A percentile compares a stretch with the other conserved stretches of the same genome.
Conservation (phyloP, 176 grass and related monocot species). For the sorghum (Sorghum bicolor) region DNA sequence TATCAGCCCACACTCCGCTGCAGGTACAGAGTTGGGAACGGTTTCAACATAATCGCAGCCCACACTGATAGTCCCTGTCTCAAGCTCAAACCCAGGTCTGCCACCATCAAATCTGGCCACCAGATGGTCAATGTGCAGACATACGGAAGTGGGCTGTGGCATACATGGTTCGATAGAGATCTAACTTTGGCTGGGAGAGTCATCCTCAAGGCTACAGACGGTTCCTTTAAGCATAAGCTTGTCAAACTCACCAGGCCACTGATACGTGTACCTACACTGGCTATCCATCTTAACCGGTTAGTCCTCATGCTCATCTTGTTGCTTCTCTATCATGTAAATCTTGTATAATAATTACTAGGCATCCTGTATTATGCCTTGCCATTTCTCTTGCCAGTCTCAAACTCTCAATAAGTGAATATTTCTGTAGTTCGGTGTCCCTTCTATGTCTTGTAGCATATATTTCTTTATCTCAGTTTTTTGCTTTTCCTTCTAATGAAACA, state of each 20-base stretch:
- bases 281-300: conserved; percentile 99
- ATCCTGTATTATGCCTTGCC: background rate
- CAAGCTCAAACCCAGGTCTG: conserved; percentile 87
- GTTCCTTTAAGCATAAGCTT: conserved; percentile 75
- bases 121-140: conserved; percentile 92
- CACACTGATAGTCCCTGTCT: conserved; percentile 96
- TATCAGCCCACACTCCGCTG: background rate
- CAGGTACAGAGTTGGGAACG: conserved; percentile 78
- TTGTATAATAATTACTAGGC: background rate
- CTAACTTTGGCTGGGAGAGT: conserved; percentile 85
- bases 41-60: conserved; percentile 87
- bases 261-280: conserved; percentile 85
- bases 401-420: background rate
- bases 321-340: background rate
- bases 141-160: conserved; percentile 78
- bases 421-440: background rate
- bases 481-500: background rate
- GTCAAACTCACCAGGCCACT: conserved; percentile 85
- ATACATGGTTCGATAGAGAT: conserved; percentile 97
- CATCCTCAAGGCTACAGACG: conserved; percentile 71
- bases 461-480: background rate
- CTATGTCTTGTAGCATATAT: background rate
- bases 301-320: conserved; percentile 39
- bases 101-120: conserved; percentile 74
- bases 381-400: background rate